Base-by-base conservation (phyloP, 2,329 filamentous ascomycete genomes). In the Diplodia scrobiculata region DNA sequence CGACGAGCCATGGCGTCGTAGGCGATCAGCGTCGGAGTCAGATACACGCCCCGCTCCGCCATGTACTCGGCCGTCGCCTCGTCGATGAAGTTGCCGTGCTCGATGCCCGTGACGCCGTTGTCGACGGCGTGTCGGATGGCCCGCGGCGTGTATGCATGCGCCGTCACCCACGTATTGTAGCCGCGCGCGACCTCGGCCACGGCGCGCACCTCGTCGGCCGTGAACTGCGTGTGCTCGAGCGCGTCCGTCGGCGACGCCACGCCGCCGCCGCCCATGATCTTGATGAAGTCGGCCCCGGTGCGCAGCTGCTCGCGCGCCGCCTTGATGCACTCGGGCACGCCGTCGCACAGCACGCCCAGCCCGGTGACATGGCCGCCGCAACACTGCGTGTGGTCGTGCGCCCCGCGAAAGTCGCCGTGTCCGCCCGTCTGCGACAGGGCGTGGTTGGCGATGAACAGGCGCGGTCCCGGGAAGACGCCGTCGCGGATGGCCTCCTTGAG, bases 11-110 rank as follows among this genome's bases (percentile, higher is more conserved):
- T 83, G 29, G 79, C 78, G 19, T 81, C 72, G 71, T 86, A 86
- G 5, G 84, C 80, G 10, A 84, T 77, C 38, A 86, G 75, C 0
- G 84, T 86, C 0, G 84, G 84, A 0, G 84, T 86, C 9, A 87
- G 71, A 71, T 79, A 85, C 2, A 81, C 77, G 0, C 75, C 77
- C 54, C 77, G 80, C 67, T 79, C 76, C 0, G 80, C 83, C 83
- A 86, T 85, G 63, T 83, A 74, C 53, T 75, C 72, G 0, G 84
- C 77, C 68, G 81, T 75, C 32, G 82, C 79, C 71, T 86, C 84
- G 74, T 90, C 88, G 62, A 87, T 77, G n/a, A 88, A 77, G 17
- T 86, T 83, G 27, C 86, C 87, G 69, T 87, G 85, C 68, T 87
- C 85, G 68, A 87, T 86, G 0, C 84, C 83, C 19, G 71, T 77